A percentile compares a stretch with the other conserved stretches of the same genome.
phyloP scores from a whole-genome alignment of 805 yeast genomes.

The Candida easanensis region DNA sequence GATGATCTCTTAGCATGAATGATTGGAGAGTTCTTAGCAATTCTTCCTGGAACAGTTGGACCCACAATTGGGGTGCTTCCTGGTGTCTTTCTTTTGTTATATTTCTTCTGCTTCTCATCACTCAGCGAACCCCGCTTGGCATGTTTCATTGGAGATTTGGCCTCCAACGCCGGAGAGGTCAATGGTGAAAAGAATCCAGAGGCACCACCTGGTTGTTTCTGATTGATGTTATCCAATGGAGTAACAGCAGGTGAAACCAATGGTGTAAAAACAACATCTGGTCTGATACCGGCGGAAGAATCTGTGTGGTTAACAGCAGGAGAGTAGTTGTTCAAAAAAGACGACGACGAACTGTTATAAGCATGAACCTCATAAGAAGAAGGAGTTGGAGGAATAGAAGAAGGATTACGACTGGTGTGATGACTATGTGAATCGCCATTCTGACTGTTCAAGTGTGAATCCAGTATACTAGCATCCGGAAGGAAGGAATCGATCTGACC shows the following conservation, averaged over 20 bases:
- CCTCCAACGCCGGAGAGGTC: conserved; percentile 68
- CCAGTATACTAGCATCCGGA: conserved; percentile 1
- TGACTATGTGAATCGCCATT: background rate
- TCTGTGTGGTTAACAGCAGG: conserved; percentile 15
- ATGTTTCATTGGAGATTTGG: conserved; percentile 29
- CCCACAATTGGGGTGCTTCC: conserved; percentile 37
- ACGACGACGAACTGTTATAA: conserved; percentile 8
- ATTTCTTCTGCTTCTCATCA: conserved; percentile 23
- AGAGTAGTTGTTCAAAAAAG: conserved; percentile 18
- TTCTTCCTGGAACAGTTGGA: conserved; percentile 33
- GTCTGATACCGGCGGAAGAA: conserved; percentile 34
- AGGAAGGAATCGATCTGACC: conserved; percentile 11
- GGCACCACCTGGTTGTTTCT: conserved; percentile 9
- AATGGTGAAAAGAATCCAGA: conserved; percentile 42
- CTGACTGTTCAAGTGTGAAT: background rate
- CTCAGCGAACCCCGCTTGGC: conserved; percentile 21
- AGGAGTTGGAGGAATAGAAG: conserved; percentile 24
- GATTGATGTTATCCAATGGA: conserved; percentile 42
- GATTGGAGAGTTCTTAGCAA: conserved; percentile 37
- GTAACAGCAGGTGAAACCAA: conserved; percentile 74
- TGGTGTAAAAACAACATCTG: conserved; percentile 70
- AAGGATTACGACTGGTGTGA: background rate
- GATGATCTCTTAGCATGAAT: conserved; percentile 30
- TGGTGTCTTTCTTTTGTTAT: conserved; percentile 37
- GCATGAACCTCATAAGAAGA: conserved; percentile 19